Conservation (phyloP, 768 basidiomycete species). For the Serendipita sp. region DNA sequence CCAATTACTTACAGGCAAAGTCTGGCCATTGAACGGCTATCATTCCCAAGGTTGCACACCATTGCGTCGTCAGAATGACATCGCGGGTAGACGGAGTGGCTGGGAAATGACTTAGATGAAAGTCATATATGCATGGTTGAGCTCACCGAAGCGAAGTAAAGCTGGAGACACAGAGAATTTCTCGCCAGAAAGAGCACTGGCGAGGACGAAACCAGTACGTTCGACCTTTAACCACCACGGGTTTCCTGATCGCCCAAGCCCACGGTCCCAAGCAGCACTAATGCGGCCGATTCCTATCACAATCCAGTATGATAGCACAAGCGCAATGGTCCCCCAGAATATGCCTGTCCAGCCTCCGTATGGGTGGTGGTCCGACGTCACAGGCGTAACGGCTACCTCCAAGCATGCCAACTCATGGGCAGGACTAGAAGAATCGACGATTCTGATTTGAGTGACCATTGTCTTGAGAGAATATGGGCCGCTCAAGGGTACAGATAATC, state of each 20-base stretch:
- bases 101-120: conserved; percentile 19
- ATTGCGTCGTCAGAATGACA: conserved; percentile 84
- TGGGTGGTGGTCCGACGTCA: conserved; percentile 24
- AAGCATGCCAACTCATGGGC: conserved; percentile 71
- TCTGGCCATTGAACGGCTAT: conserved; percentile 90
- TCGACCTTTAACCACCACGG: conserved; percentile 51
- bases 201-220: conserved; percentile 73
- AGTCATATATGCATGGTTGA: conserved; percentile 8
- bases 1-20: conserved; percentile 59
- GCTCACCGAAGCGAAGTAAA: conserved; percentile 74
- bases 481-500: conserved; percentile 52
- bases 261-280: conserved; percentile 64
- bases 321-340: conserved; percentile 55
- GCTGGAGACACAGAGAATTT: conserved; percentile 70
- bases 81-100: conserved; percentile 88
- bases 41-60: conserved; percentile 78
- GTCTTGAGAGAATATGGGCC: conserved; percentile 61
- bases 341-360: conserved; percentile 23
- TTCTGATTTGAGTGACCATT: conserved; percentile 64
- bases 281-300: conserved; percentile 68
- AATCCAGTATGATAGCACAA: conserved; percentile 68
- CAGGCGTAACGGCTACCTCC: conserved; percentile 59
- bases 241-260: conserved; percentile 18
- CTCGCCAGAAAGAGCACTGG: conserved; percentile 87
- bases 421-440: conserved; percentile 59